A percentile compares a stretch with the other conserved stretches of the same genome.
Evolutionary conservation across 1,139 yeast species (phyloP).

Genomic region (Magnusiomyces magnusii): DNA sequence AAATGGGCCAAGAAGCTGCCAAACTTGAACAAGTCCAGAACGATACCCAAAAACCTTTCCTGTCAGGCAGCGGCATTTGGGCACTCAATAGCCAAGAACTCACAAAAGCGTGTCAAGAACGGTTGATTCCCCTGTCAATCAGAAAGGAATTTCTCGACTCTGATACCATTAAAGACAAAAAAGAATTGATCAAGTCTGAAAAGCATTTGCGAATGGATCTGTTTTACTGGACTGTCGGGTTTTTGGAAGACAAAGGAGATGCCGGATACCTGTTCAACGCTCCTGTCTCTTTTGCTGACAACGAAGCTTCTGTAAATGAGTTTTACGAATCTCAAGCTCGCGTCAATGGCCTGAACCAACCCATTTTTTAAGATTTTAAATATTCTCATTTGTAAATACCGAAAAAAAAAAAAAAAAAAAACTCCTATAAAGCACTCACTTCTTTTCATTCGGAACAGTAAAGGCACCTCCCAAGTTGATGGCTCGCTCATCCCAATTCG

Average conservation of each 20-base stretch:
- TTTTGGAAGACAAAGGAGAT: slow-evolving; percentile 21
- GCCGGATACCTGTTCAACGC: slow-evolving; percentile 21
- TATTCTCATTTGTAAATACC: not conserved
- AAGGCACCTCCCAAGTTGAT: slow-evolving; percentile 63
- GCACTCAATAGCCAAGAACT: slow-evolving; percentile 25
- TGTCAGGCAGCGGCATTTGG: slow-evolving; percentile 28
- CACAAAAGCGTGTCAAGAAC: slow-evolving; percentile 26
- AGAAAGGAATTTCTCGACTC: too few species aligned
- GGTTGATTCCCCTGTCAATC: slow-evolving; percentile 22
- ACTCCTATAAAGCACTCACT: too few species aligned
- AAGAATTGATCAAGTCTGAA: slow-evolving; percentile 1
- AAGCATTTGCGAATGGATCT: slow-evolving; percentile 17
- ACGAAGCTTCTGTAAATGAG: not conserved
- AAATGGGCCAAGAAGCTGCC: not conserved
- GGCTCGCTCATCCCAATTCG: slow-evolving; percentile 80
- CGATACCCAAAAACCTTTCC: slow-evolving; percentile 27
- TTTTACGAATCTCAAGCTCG: not conserved
- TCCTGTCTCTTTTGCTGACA: not conserved
- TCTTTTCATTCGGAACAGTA: slow-evolving; percentile 43
- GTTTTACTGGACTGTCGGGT: slow-evolving; percentile 22
- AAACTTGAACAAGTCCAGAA: slow-evolving; percentile 24
- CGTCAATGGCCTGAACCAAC: not conserved
- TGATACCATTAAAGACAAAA: too few species aligned
- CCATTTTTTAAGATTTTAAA: not conserved
- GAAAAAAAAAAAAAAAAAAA: too few species aligned